Base-by-base conservation (phyloP, 2,329 filamentous ascomycete species). In the Curvularia lunata region DNA sequence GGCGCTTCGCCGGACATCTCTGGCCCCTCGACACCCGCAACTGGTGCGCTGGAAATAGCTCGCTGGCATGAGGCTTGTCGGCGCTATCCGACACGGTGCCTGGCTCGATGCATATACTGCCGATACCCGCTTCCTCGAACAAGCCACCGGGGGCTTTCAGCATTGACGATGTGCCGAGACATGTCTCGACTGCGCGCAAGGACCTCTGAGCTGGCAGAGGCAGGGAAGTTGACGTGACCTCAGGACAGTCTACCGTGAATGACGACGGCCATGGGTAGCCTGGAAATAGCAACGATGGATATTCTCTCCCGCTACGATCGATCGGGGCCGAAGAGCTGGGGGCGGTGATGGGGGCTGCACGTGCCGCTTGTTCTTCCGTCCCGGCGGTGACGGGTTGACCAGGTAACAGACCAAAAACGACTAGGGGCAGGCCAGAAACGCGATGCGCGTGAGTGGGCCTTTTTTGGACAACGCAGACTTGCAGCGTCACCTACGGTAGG, bases 401-500 rank as follows among this genome's bases (percentile, higher is more conserved):
- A n/a, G 57, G 65, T 54, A 63, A 72, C 66, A 60, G 57, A 52
- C 61, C 52, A 59, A 59, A 30, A 49, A 38, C 41, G 58, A 61
- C 60, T 18, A 47, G 53, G 58, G 54, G 61, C 58, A 51, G 62
- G 66, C 65, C 63, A 67, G 63, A 64, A 68, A 72, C 66, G 65
- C 63, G 58, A 61, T 48, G 40, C 45, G 54, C 59, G 52, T 51
- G 58, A 62, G 58, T 62, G 55, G 60, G 56, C 54, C 56, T 54
- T 60, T 61, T 63, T 61, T 63, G 56, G 58, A 56, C 56, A 65
- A 58, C 43, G 59, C 59, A 64, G 62, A 67, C 62, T 66, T 61
- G 64, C 69, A 65, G 73, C 71, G 67, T 70, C 69, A 71, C 54
- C 49, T 43, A 40, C 61, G 58, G 56, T 65, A 67, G 62, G 65